phyloP scores from a whole-genome alignment of 2,329 filamentous ascomycete genomes.

The Xylariales sp. region DNA sequence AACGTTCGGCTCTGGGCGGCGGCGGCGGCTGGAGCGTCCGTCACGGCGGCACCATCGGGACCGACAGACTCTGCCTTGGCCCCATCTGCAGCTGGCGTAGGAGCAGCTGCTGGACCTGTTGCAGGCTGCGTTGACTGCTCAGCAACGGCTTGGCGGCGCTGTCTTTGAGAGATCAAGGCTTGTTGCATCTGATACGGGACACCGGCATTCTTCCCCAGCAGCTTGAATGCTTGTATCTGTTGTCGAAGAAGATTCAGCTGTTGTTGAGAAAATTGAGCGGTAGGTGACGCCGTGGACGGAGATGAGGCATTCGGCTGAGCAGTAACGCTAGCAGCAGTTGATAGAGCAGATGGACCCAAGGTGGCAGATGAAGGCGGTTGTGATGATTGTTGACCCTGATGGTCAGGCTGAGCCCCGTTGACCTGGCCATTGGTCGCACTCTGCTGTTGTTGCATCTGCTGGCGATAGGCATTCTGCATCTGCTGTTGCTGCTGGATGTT shows the following conservation, averaged over 20 bases:
- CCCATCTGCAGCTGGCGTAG: slow-evolving; percentile 30
- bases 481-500: slow-evolving; percentile 65
- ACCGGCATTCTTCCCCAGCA: slow-evolving; percentile 80
- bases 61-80: slow-evolving; percentile 29
- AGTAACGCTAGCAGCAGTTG: slow-evolving; percentile 28
- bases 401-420: slow-evolving; percentile 44
- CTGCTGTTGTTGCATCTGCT: slow-evolving; percentile 54
- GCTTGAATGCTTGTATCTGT: slow-evolving; percentile 89
- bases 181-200: slow-evolving; percentile 77
- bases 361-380: slow-evolving; percentile 31
- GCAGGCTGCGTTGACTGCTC: slow-evolving; percentile 40
- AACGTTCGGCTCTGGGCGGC: slow-evolving; percentile 48
- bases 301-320: slow-evolving; percentile 28
- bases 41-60: slow-evolving; percentile 27
- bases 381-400: slow-evolving; percentile 32
- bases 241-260: slow-evolving; percentile 75
- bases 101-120: slow-evolving; percentile 32
- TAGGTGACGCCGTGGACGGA: slow-evolving; percentile 26
- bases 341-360: slow-evolving; percentile 34
- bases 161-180: slow-evolving; percentile 71
- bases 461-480: slow-evolving; percentile 52
- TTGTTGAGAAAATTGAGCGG: slow-evolving; percentile 64
- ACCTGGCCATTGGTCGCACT: slow-evolving; percentile 48
- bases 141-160: slow-evolving; percentile 56
- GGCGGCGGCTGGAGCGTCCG: slow-evolving; percentile 25